phyloP scores from a whole-genome alignment of 495 filamentous ascomycete genomes.

The Entonaema liquescens region DNA sequence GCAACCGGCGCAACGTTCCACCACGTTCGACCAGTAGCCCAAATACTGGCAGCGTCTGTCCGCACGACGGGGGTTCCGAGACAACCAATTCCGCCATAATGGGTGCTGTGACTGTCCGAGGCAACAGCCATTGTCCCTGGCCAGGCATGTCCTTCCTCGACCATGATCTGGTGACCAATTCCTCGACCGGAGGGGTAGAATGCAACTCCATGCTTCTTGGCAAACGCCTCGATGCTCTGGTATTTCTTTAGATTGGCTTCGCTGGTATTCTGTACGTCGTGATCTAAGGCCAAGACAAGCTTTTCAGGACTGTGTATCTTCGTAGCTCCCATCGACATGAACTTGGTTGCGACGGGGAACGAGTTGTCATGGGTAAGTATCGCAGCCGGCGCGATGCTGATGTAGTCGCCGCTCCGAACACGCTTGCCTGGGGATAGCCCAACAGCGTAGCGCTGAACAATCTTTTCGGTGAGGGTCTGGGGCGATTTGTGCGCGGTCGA shows the following conservation, averaged over 20 bases:
- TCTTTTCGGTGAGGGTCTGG: conserved; percentile 93
- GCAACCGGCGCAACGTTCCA: conserved; percentile 87
- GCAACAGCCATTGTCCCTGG: conserved; percentile 87
- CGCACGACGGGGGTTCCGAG: conserved; percentile 80
- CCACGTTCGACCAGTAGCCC: no score
- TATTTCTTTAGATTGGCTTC: no score
- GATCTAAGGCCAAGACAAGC: no score
- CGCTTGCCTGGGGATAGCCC: conserved; percentile 76
- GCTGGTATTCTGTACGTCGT: no score
- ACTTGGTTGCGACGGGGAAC: conserved; percentile 86
- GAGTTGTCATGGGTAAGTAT: conserved; percentile 95
- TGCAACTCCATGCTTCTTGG: no score
- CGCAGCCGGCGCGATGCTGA: no score
- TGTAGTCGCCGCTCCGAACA: conserved; percentile 81
- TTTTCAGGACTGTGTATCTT: no score
- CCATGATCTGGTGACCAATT: conserved; percentile 89
- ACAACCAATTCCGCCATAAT: conserved; percentile 86
- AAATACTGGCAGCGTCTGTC: conserved; percentile 87
- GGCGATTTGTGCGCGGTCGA: no score
- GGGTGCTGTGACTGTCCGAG: conserved; percentile 84
- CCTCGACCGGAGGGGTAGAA: no score
- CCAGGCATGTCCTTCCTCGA: conserved; percentile 77
- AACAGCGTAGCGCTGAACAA: conserved; percentile 80
- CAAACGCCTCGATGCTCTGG: no score
- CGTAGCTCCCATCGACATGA: conserved; percentile 86